Evolutionary conservation across 352 stramenopile species (phyloP).

Genomic region (Phytophthora quininea): DNA sequence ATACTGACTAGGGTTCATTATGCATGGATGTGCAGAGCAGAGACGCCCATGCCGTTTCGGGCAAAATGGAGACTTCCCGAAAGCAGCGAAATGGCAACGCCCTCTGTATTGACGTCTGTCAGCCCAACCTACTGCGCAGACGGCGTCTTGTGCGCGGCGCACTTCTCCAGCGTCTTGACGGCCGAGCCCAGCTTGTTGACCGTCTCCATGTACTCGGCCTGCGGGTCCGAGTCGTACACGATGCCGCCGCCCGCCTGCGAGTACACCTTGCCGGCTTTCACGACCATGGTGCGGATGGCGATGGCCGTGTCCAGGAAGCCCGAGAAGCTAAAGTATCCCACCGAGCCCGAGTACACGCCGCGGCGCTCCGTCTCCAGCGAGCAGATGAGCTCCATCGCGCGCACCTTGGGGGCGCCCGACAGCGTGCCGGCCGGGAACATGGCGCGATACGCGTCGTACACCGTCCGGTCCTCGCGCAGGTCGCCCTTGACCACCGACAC

Average conservation of each 20-base stretch:
- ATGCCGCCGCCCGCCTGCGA: constrained; percentile 87
- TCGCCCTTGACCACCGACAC: constrained; percentile 89
- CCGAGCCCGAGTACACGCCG: constrained; percentile 85
- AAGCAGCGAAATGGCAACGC: too few species aligned
- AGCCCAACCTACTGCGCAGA: constrained; percentile 20
- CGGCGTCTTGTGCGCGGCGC: constrained; percentile 48
- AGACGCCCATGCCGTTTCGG: too few species aligned
- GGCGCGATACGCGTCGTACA: constrained; percentile 90
- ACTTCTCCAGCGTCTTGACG: constrained; percentile 88
- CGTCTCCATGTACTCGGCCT: constrained; percentile 89
- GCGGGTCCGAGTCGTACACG: constrained; percentile 89
- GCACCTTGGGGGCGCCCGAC: constrained; percentile 89
- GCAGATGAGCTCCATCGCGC: constrained; percentile 91
- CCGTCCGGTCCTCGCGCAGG: constrained; percentile 77
- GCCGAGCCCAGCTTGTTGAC: constrained; percentile 89
- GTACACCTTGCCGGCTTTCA: constrained; percentile 83
- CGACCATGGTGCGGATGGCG: constrained; percentile 88
- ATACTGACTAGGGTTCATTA: too few species aligned
- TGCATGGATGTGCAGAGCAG: too few species aligned
- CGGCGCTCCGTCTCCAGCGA: constrained; percentile 82
- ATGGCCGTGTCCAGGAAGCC: constrained; percentile 90
- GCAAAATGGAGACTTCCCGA: too few species aligned
- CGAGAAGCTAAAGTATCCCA: constrained; percentile 90
- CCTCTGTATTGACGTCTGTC: too few species aligned
- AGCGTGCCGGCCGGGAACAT: constrained; percentile 90